Base-by-base conservation (phyloP, 371 early-diverging fungal genomes). In the Catenaria anguillulae region DNA sequence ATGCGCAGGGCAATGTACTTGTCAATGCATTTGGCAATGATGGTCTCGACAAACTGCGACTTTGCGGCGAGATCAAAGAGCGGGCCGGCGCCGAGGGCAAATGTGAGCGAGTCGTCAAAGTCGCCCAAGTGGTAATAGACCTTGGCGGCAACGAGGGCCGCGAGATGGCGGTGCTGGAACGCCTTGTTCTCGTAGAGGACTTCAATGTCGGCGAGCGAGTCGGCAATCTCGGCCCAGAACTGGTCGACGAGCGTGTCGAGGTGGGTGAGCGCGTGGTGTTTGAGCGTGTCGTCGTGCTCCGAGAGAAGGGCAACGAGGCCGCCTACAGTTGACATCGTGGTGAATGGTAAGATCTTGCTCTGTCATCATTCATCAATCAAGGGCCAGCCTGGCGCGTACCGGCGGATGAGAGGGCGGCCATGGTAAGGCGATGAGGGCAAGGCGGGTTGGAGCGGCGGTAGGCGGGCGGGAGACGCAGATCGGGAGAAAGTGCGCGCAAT, bases 171-270 rank as follows among this genome's bases (percentile, higher is more conserved):
- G 62, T 92, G 78, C 64, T 79, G 74, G 68, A 94, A 95, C 10
- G 73, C 69, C 46, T 83, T 77, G 73, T 96, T 90, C 74, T 95
- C 95, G 69, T 88, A 93, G 60, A 94, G 80, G 62, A 90, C 81
- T 71, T 94, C 95, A 69, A 96, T 95, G 74, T 91, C 91, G 10
- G 92, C 80, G 58, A 96, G 83, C 15, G 87, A 80, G 69, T 97
- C 98, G 35, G 96, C 81, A 63, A 96, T 91, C 70, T 97, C 98
- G 23, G 93, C 87, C 98, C 98, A 97, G 72, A 94, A 95, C 65
- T 86, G 84, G 76, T 92, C 90, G 56, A 94, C 90, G 62, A 92
- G 73, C 19, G 71, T 70, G 70, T 93, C 83, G 43, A 97, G 84
- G 76, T 88, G 83, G 64, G 89, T 71, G 50, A 97, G 81, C 48